Percentiles rank a stretch among this genome's conserved stretches.
phyloP scores from a whole-genome alignment of 2,329 filamentous ascomycete genomes.

The Hortaea werneckii region DNA sequence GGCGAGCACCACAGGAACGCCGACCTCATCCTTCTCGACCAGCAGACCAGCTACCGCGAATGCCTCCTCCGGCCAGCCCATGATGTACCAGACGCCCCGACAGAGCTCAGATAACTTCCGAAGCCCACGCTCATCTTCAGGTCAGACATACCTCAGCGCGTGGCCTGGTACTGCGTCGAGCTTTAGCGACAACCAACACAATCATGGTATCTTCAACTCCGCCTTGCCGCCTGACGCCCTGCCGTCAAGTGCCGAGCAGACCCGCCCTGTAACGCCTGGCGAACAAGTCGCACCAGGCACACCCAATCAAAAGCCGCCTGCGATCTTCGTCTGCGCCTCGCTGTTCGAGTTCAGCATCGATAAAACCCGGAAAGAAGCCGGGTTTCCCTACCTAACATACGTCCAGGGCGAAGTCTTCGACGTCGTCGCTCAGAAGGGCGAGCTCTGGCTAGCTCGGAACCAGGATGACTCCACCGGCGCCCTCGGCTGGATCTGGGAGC shows the following conservation, averaged over 20 bases:
- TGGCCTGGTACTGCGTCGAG: conserved; percentile 13
- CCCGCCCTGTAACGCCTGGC: conserved; percentile 1
- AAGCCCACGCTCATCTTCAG: conserved; percentile 19
- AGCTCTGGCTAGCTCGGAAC: conserved; percentile 94
- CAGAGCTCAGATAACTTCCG: conserved; percentile 16
- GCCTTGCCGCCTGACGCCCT: conserved; percentile 20
- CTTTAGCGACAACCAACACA: conserved; percentile 14
- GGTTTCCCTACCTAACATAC: conserved; percentile 93
- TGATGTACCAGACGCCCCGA: conserved; percentile 10
- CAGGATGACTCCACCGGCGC: conserved; percentile 74
- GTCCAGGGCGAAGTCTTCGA: conserved; percentile 69
- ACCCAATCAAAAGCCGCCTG: conserved; percentile 26
- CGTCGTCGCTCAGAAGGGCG: conserved; percentile 88
- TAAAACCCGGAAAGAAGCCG: conserved; percentile 79
- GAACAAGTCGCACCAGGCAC: conserved; percentile 9
- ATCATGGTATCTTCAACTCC: conserved; percentile 21
- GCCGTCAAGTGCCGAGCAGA: background rate
- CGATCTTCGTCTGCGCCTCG: conserved; percentile 85
- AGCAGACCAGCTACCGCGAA: conserved; percentile 27
- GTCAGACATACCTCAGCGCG: conserved; percentile 23
- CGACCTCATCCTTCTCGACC: conserved; percentile 31
- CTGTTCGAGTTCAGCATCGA: conserved; percentile 97
- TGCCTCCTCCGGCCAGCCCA: conserved; percentile 9
- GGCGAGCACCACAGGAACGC: conserved; percentile 35
- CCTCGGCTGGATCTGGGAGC: conserved; percentile 98